Evolutionary conservation across 805 yeast genomes (phyloP).

Genomic region (Lachancea quebecensis): DNA sequence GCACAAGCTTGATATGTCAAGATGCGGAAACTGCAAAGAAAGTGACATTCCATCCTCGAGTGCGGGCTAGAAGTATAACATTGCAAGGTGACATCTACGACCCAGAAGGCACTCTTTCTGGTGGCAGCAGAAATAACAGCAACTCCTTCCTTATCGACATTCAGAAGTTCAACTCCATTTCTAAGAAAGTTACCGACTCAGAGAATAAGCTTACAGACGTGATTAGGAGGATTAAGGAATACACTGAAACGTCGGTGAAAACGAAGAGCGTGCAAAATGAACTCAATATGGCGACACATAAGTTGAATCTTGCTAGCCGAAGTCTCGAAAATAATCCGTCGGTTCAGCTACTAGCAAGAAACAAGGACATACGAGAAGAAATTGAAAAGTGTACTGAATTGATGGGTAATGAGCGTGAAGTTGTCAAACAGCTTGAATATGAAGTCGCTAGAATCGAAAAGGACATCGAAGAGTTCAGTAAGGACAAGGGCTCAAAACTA

Average conservation of each 20-base stretch:
- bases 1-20: constrained; percentile 77
- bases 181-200: constrained; percentile 34
- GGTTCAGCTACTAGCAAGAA: constrained; percentile 46
- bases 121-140: constrained; percentile 72
- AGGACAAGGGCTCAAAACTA: constrained; percentile 75
- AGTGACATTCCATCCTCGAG: constrained; percentile 80
- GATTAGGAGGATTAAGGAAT: constrained; percentile 35
- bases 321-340: constrained; percentile 52
- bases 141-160: constrained; percentile 56
- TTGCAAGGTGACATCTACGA: constrained; percentile 91
- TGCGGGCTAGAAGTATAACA: constrained; percentile 78
- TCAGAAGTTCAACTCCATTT: constrained; percentile 52
- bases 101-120: constrained; percentile 92
- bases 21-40: constrained; percentile 84
- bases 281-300: constrained; percentile 50
- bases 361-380: constrained; percentile 40
- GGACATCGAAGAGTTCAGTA: constrained; percentile 76
- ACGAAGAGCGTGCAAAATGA: constrained; percentile 55
- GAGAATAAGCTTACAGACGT: constrained; percentile 39
- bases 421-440: constrained; percentile 20
- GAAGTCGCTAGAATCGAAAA: constrained; percentile 53
- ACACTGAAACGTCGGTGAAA: constrained; percentile 38
- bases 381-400: constrained; percentile 36
- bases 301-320: constrained; percentile 47
- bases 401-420: constrained; percentile 20